Evolutionary conservation across 495 filamentous ascomycete species (phyloP).

Genomic region (Rusavskia elegans): DNA sequence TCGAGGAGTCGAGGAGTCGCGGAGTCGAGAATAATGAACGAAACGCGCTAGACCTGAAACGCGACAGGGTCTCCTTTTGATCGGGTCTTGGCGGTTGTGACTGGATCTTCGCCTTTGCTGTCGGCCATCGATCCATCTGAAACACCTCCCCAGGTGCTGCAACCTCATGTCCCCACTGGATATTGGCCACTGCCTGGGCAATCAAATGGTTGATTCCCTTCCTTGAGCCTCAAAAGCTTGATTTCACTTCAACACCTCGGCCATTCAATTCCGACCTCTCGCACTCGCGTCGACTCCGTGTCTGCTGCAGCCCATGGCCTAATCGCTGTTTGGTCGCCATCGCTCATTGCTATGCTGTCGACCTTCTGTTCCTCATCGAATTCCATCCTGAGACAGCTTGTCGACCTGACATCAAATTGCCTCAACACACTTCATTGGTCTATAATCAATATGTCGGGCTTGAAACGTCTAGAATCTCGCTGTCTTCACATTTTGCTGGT

Average conservation of each 20-base stretch:
- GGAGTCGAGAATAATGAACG: background rate
- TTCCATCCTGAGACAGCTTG: background rate
- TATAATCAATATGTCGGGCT: background rate
- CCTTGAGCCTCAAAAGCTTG: conserved; percentile 1
- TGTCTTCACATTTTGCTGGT: background rate
- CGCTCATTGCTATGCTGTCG: too few species aligned
- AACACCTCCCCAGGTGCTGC: too few species aligned
- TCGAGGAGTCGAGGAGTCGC: background rate
- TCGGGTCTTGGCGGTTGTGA: background rate
- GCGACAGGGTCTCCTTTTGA: background rate
- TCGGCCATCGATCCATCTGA: background rate
- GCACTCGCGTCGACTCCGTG: background rate
- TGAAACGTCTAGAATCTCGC: background rate
- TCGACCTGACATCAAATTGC: background rate
- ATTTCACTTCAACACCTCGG: background rate
- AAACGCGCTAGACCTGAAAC: background rate
- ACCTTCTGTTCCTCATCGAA: too few species aligned
- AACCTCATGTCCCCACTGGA: background rate
- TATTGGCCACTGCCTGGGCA: background rate
- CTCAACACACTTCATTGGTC: background rate
- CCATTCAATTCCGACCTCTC: background rate
- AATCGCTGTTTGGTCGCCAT: too few species aligned
- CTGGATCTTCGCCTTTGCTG: background rate
- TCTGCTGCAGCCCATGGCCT: background rate
- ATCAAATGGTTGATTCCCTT: background rate